phyloP scores from a whole-genome alignment of 1,284 basidiomycete species.

The Heterobasidion irregulare region DNA sequence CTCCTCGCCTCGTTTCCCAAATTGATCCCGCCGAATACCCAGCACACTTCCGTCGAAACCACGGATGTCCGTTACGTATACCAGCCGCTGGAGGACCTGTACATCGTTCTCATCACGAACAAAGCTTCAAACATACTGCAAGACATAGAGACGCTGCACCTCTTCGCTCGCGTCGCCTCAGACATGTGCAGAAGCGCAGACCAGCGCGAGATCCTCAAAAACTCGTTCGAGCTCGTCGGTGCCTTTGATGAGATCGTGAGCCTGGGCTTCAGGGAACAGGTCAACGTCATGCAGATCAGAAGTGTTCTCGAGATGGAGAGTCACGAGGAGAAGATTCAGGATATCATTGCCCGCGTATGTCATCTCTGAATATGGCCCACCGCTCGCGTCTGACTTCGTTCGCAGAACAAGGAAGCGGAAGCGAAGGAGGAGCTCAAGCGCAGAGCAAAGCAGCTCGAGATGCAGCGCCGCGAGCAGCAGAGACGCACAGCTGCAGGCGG shows the following conservation, averaged over 20 bases:
- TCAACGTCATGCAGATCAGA: conserved; percentile 87
- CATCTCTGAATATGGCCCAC: not conserved
- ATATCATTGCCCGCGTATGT: conserved; percentile 87
- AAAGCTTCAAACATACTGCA: conserved; percentile 97
- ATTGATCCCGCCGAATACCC: conserved; percentile 92
- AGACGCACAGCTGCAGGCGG: conserved; percentile 50
- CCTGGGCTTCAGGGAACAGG: conserved; percentile 90
- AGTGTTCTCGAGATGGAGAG: conserved; percentile 97
- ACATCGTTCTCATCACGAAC: conserved; percentile 97
- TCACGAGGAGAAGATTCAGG: conserved; percentile 99
- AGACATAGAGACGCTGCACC: conserved; percentile 94
- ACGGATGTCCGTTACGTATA: conserved; percentile 95
- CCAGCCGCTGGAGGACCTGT: conserved; percentile 96
- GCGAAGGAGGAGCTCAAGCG: conserved; percentile 99
- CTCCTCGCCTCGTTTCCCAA: conserved; percentile 97
- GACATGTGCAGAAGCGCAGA: conserved; percentile 86
- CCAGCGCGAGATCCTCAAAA: conserved; percentile 86
- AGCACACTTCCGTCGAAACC: conserved; percentile 96
- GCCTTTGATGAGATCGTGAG: conserved; percentile 98
- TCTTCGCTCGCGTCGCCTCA: conserved; percentile 90
- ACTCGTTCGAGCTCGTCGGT: conserved; percentile 91
- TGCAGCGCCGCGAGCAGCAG: conserved; percentile 93
- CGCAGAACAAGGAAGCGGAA: conserved; percentile 95
- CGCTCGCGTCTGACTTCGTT: not conserved
- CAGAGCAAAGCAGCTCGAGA: conserved; percentile 95